These are phyloP conservation scores for Stachybotrys chartarum DNA, from an alignment of 2,329 filamentous ascomycete genomes.

Conservation along the genomic window DNA sequence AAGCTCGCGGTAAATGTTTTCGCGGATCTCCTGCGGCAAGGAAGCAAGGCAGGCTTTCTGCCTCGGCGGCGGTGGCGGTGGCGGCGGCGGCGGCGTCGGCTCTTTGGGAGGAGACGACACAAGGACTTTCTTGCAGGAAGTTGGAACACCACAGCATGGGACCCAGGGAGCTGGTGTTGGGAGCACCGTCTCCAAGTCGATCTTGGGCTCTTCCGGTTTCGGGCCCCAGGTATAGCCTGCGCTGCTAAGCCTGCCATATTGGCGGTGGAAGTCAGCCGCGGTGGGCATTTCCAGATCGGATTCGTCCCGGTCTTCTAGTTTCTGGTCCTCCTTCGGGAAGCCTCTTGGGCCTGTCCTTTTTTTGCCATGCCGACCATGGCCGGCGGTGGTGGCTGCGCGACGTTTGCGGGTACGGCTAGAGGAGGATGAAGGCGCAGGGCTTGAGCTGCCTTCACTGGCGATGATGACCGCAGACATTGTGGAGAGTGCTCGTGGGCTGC, in stretches of 20 bases:
- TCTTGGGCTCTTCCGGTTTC: neutral
- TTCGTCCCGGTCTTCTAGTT: neutral
- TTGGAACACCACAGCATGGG: neutral
- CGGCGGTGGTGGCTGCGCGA: no score
- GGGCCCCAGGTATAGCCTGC: neutral
- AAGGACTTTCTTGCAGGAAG: neutral
- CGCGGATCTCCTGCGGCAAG: conserved; percentile 21
- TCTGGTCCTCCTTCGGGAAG: conserved; percentile 2
- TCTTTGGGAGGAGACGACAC: neutral
- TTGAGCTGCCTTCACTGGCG: no score
- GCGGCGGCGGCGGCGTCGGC: neutral
- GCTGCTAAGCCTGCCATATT: neutral
- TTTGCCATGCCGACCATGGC: no score
- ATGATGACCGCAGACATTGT: no score
- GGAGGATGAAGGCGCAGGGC: no score
- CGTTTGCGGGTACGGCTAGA: no score
- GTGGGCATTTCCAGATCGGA: neutral
- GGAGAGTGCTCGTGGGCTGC: no score
- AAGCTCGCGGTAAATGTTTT: conserved; percentile 21
- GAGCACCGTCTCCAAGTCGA: neutral
- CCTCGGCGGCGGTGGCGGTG: neutral
- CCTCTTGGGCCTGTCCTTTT: no score
- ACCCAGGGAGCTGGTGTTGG: neutral
- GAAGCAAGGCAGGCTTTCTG: neutral
- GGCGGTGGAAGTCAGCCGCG: neutral